phyloP scores from a whole-genome alignment of 2,329 filamentous ascomycete genomes.

The Pseudogymnoascus sp. region DNA sequence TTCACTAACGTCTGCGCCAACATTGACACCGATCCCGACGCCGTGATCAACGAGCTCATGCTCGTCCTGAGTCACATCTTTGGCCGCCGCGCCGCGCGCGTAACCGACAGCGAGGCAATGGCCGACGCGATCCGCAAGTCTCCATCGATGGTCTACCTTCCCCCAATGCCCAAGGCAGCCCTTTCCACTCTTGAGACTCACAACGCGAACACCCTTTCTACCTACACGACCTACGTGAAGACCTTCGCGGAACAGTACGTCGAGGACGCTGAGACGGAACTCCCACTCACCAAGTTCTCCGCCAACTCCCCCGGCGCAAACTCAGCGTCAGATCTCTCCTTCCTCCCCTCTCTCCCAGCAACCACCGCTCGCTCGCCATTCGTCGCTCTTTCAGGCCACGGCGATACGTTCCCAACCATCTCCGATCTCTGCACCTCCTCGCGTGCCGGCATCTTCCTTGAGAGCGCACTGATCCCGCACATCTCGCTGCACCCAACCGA shows the following conservation, averaged over 20 bases:
- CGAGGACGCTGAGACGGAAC: conserved; percentile 22
- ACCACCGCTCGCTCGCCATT: conserved; percentile 58
- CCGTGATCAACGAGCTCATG: conserved; percentile 54
- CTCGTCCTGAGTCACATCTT: conserved; percentile 66
- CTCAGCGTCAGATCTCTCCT: conserved; percentile 12
- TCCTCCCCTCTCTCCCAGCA: conserved; percentile 30
- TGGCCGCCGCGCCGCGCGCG: conserved; percentile 45
- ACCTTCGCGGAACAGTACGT: conserved; percentile 60
- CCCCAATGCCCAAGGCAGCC: conserved; percentile 51
- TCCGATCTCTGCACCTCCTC: conserved; percentile 59
- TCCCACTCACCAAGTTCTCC: conserved; percentile 25
- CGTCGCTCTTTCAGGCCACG: conserved; percentile 60
- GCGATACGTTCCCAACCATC: conserved; percentile 56
- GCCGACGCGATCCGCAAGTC: conserved; percentile 46
- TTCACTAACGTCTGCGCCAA: conserved; percentile 57
- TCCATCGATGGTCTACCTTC: conserved; percentile 59
- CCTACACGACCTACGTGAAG: conserved; percentile 61
- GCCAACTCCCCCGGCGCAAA: conserved; percentile 15
- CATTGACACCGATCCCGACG: conserved; percentile 40
- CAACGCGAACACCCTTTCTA: conserved; percentile 56
- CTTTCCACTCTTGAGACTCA: conserved; percentile 49
- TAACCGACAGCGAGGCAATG: conserved; percentile 42
- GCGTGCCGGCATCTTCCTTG: conserved; percentile 64
- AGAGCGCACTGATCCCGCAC: conserved; percentile 65
- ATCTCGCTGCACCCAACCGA: conserved; percentile 54